Evolutionary conservation across 140 eudicot species (phyloP), one percentile per base, ranked within the genome.

Genomic region (Senecio squalidus): DNA sequence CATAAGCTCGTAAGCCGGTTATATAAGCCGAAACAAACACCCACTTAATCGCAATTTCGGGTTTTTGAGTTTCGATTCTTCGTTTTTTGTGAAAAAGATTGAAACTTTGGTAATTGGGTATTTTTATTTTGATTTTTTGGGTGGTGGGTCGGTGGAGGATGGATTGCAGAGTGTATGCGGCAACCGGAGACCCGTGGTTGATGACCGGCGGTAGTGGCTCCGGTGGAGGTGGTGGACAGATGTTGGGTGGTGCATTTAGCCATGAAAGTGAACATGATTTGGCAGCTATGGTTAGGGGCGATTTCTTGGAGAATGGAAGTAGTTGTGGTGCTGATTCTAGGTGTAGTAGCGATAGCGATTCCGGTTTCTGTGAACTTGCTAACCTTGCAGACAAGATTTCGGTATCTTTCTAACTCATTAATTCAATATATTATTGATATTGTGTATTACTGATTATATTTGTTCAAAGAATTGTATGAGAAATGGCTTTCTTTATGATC

Each of bases 191-290:
- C 55, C 55, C 74, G 50, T 84, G 95, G 96, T 44, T 64, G 56
- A 74, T 65, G 68, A 74, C 68, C 73, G 70, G 70, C 0, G 73
- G 74, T 3, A 57, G 63, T 49, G 74, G 79, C 1, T 77, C 75
- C 28, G 75, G 69, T 0, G 74, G 58, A 29, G 88, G 81, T 55
- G 79, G 82, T 31, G 78, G 71, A 6, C 75, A 66, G 76, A 48
- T 70, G 22, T 64, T 62, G 56, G 82, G 78, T 16, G 84, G 80
- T 27, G 80, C 82, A 5, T 76, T 74, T 65, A 85, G 97, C 67
- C 81, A 73, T 21, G 97, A 89, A 52, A 85, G 97, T 74, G 97
- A 89, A 33, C 93, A 82, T 75, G 97, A 89, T 67, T 76, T 89
- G 64, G 97, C 89, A 3, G 62, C 73, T 1, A 85, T 89, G 97